Conservation (phyloP, 805 yeast species). For the Tetrapisispora iriomotensis region DNA sequence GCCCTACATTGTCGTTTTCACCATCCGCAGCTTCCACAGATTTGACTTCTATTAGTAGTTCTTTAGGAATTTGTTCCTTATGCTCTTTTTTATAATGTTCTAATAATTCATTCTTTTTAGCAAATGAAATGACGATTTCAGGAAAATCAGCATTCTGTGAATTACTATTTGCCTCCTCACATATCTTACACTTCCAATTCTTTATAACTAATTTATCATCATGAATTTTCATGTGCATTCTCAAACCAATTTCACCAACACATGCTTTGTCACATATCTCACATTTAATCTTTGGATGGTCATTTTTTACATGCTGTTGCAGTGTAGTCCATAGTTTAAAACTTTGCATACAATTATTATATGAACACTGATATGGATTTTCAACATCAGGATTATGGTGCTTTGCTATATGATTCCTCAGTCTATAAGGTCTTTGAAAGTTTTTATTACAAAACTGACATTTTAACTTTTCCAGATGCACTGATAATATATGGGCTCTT, state of each 20-base stretch:
- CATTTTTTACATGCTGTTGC: slow-evolving; percentile 58
- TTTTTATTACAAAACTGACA: slow-evolving; percentile 56
- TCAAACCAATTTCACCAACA: slow-evolving; percentile 60
- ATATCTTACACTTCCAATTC: slow-evolving; percentile 58
- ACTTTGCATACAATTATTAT: slow-evolving; percentile 46
- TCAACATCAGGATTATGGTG: slow-evolving; percentile 43
- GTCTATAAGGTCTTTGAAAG: slow-evolving; percentile 54
- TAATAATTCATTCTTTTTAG: slow-evolving; percentile 46
- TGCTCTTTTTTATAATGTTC: slow-evolving; percentile 49
- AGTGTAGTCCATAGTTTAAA: slow-evolving; percentile 68
- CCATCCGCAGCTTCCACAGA: neutral
- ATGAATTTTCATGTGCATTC: slow-evolving; percentile 67
- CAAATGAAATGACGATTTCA: slow-evolving; percentile 31
- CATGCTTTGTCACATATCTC: slow-evolving; percentile 57
- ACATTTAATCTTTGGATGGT: slow-evolving; percentile 65
- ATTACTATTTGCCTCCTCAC: slow-evolving; percentile 32
- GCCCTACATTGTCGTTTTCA: neutral
- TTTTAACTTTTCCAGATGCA: slow-evolving; percentile 46
- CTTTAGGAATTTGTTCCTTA: slow-evolving; percentile 9
- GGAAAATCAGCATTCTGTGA: neutral
- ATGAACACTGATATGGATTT: slow-evolving; percentile 46
- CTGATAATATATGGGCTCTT: slow-evolving; percentile 56
- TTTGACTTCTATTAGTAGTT: slow-evolving; percentile 2
- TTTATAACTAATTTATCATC: slow-evolving; percentile 41
- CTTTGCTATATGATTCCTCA: slow-evolving; percentile 56